A percentile compares a stretch with the other conserved stretches of the same genome.
These are phyloP conservation scores for Plasmodium cynomolgi DNA, from an alignment of 169 alveolate species.

Conservation along the genomic window DNA sequence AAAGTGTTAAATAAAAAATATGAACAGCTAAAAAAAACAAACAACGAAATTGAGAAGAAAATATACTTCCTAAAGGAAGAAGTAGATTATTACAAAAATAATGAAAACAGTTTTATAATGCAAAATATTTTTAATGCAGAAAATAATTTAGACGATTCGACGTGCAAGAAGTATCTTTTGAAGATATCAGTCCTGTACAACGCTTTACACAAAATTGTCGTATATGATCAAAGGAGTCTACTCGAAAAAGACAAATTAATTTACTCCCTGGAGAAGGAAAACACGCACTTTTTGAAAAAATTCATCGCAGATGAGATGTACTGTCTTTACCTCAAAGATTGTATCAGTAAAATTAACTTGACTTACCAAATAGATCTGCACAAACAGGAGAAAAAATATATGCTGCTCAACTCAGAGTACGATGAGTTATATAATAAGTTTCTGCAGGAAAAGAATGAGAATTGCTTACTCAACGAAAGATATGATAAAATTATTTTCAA, in stretches of 20 bases:
- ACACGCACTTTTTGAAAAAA: slow-evolving; percentile 72
- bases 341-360: slow-evolving; percentile 72
- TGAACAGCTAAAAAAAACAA: slow-evolving; percentile 56
- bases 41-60: slow-evolving; percentile 59
- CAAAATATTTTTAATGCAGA: slow-evolving; percentile 70
- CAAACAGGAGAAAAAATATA: slow-evolving; percentile 72
- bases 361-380: slow-evolving; percentile 74
- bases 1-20: slow-evolving; percentile 33
- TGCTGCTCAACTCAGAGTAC: slow-evolving; percentile 65
- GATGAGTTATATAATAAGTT: slow-evolving; percentile 65
- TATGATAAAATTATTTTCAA: slow-evolving; percentile 67
- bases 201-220: slow-evolving; percentile 41
- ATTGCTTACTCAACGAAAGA: slow-evolving; percentile 60
- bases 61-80: slow-evolving; percentile 64
- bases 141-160: slow-evolving; percentile 52
- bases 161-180: slow-evolving; percentile 49
- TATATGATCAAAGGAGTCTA: slow-evolving; percentile 64
- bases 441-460: slow-evolving; percentile 53
- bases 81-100: slow-evolving; percentile 71
- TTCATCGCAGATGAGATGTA: slow-evolving; percentile 72
- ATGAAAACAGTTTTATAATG: slow-evolving; percentile 74
- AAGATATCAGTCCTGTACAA: slow-evolving; percentile 56
- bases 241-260: slow-evolving; percentile 28
- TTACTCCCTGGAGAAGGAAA: slow-evolving; percentile 72
- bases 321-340: slow-evolving; percentile 62